Evolutionary conservation across 2,329 filamentous ascomycete genomes (phyloP).

Genomic region (Myrmaecium sp.): DNA sequence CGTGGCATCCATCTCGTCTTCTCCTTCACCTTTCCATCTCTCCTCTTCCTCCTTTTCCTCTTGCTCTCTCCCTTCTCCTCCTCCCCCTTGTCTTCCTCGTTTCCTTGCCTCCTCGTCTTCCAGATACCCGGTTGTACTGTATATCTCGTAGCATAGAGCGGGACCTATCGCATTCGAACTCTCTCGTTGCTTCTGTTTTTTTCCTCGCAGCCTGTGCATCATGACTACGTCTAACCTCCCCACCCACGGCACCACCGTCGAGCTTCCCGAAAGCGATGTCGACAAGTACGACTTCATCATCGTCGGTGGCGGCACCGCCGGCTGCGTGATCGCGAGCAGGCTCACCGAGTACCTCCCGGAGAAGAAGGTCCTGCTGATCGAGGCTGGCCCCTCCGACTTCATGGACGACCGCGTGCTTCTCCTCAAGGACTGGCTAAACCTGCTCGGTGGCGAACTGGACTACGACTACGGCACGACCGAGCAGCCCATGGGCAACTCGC

Average conservation of each 20-base stretch:
- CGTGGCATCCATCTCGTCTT: too few relatives aligned
- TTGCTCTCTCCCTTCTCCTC: constrained; percentile 4
- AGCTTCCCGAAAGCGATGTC: constrained; percentile 45
- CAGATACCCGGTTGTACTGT: too few relatives aligned
- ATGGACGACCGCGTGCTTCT: constrained; percentile 76
- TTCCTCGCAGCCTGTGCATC: too few relatives aligned
- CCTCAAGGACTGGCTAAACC: constrained; percentile 69
- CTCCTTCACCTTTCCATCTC: neutral
- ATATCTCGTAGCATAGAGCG: too few relatives aligned
- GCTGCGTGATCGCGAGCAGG: constrained; percentile 67
- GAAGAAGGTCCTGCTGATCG: constrained; percentile 67
- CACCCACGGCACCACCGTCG: constrained; percentile 45
- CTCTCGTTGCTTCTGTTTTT: too few relatives aligned
- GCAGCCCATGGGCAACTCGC: constrained; percentile 80
- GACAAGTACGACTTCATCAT: constrained; percentile 70
- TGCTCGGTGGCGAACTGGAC: constrained; percentile 73
- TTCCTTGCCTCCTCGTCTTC: constrained; percentile 2
- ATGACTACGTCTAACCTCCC: constrained; percentile 1
- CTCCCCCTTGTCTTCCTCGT: constrained; percentile 4
- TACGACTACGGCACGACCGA: constrained; percentile 83
- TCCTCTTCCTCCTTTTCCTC: constrained; percentile 4
- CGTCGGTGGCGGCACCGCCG: constrained; percentile 71
- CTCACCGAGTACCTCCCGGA: constrained; percentile 70
- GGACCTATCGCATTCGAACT: too few relatives aligned
- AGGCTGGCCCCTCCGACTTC: constrained; percentile 79